phyloP scores from a whole-genome alignment of 108 stramenopile genomes.

The Nitzschia palea region DNA sequence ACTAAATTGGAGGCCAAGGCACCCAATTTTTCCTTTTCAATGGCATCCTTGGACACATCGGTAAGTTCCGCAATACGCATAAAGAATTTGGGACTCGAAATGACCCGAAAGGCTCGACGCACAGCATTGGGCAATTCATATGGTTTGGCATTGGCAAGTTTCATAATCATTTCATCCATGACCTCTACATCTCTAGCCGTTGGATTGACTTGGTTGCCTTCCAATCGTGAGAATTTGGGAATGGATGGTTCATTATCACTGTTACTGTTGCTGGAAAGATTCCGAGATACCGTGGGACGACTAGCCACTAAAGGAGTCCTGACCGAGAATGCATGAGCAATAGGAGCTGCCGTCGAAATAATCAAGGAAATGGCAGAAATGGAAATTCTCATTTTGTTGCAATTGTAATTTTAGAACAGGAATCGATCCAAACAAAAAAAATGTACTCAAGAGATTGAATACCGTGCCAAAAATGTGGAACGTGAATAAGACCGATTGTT shows the following conservation, averaged over 20 bases:
- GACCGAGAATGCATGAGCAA: slow-evolving; percentile 1
- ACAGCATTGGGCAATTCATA: slow-evolving; percentile 88
- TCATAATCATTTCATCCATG: slow-evolving; percentile 90
- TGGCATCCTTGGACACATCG: slow-evolving; percentile 50
- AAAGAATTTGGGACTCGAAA: slow-evolving; percentile 84
- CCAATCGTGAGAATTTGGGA: slow-evolving; percentile 49
- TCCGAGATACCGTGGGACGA: background rate
- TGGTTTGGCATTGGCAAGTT: slow-evolving; percentile 74
- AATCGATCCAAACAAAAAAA: no score
- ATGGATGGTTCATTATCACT: background rate
- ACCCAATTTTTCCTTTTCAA: slow-evolving; percentile 60
- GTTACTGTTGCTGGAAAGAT: background rate
- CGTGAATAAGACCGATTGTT: no score
- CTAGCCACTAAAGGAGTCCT: background rate
- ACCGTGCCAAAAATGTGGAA: no score
- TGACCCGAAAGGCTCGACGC: slow-evolving; percentile 75
- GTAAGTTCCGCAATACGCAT: slow-evolving; percentile 76
- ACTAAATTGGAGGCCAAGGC: slow-evolving; percentile 78
- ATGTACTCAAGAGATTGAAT: no score
- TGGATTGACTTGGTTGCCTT: slow-evolving; percentile 79
- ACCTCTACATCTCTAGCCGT: slow-evolving; percentile 60
- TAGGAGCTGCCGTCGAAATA: no score
- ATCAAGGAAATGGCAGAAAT: no score
- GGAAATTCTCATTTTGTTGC: no score
- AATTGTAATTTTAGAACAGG: no score